A percentile compares a stretch with the other conserved stretches of the same genome.
Evolutionary conservation across 768 basidiomycete genomes (phyloP).

Genomic region (Mycena vitilis): DNA sequence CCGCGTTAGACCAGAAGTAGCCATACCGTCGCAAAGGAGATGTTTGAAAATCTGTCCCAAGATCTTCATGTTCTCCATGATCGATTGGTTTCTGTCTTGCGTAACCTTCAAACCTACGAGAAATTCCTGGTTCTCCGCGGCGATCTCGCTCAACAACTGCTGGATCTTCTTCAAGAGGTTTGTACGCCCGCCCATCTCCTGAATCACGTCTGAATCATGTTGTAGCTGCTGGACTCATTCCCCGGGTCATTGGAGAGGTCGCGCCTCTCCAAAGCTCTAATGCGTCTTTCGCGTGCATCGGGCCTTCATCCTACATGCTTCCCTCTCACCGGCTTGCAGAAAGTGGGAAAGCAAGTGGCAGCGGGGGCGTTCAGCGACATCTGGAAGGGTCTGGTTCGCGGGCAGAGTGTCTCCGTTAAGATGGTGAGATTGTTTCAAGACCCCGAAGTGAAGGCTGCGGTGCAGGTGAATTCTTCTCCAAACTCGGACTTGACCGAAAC

Average conservation of each 20-base stretch:
- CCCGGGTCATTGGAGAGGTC: conserved; percentile 19
- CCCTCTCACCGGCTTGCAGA: conserved; percentile 25
- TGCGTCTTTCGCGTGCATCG: conserved; percentile 29
- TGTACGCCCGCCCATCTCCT: background rate
- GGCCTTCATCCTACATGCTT: conserved; percentile 32
- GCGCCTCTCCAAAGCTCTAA: conserved; percentile 24
- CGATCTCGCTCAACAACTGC: conserved; percentile 20
- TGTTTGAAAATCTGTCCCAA: conserved; percentile 9
- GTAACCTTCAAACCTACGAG: conserved; percentile 11
- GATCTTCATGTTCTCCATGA: conserved; percentile 19
- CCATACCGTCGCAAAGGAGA: conserved; percentile 4
- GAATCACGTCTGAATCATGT: background rate
- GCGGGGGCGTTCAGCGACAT: conserved; percentile 36
- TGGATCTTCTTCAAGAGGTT: conserved; percentile 34
- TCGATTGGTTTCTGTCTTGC: conserved; percentile 11
- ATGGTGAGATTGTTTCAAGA: conserved; percentile 24
- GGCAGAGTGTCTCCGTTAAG: conserved; percentile 36
- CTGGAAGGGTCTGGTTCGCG: conserved; percentile 27
- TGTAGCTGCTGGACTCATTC: conserved; percentile 29
- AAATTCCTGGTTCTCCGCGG: conserved; percentile 16
- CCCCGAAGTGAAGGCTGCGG: conserved; percentile 15
- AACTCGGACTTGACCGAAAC: background rate
- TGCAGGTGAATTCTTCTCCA: conserved; percentile 9
- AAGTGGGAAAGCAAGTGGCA: conserved; percentile 28
- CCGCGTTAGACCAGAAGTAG: background rate